Evolutionary conservation across 2,329 filamentous ascomycete genomes (phyloP), one percentile per base, ranked within the genome.

Genomic region (Phyllosticta paracitricarpa): DNA sequence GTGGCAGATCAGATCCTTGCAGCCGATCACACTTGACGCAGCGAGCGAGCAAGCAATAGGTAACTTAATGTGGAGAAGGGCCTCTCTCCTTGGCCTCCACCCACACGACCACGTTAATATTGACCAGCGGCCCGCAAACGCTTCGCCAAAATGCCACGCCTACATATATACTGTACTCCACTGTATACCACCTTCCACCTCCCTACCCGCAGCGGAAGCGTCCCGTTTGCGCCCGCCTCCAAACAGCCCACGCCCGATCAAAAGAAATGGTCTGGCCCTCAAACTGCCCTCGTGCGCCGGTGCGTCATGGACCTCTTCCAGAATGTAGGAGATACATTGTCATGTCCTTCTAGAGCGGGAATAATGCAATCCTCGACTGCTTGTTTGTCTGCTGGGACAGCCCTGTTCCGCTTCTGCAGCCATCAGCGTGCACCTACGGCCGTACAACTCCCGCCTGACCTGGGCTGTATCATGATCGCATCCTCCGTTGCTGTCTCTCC

Each of bases 11-110:
- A 54, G 58, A 61, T 56, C 58, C 58, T 56, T 61, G 58, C 53
- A 51, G 58, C 54, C 58, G 58, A 61, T 61, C 58, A 61, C 58
- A 52, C 58, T 54, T 56, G 58, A 61, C 30, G 58, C 58, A 56
- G 58, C 58, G 40, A 61, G 58, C 53, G 19, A 54, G 53, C 56
- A 51, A 40, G 19, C 19, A 22, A 22, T 22, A 22, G 19, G 19
- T 51, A 53, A 61, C 53, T 54, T 54, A 61, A 61, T 61, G 58
- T 61, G 58, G 58, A 61, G 58, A 61, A 51, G 57, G 17, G 14
- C 12, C 35, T 7, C 4, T 53, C 24, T 51, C 30, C 33, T 56
- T 53, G 58, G 58, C 25, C 58, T n/a, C 40, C 40, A 58, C 33
- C 51, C 33, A 26, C 26, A 48, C 9, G 17, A 35, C 25, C 28